Base-by-base conservation (phyloP, 495 filamentous ascomycete genomes). In the Daldinia caldariorum region DNA sequence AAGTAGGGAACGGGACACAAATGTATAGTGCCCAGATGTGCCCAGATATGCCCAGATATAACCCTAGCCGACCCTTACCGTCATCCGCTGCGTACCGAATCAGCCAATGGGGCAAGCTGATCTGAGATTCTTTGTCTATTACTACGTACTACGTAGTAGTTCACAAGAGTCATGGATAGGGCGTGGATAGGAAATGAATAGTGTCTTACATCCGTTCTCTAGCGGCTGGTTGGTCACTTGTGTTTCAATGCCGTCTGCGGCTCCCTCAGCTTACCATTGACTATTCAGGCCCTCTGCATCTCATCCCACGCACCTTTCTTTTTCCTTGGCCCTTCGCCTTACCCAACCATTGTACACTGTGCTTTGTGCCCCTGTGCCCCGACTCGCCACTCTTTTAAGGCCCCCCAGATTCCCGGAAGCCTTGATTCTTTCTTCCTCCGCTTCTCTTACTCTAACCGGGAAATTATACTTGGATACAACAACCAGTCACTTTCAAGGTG, bases 191-290 rank as follows among this genome's bases (percentile, higher is more conserved):
- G 41, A 18, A 45, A 63, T 57, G 51, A 37, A 61, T 60, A 72
- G 59, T 67, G 60, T 72, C 64, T 58, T 68, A 61, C 65, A 51
- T 62, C 31, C 26, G 3, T 38, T 57, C 35, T 41, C 38, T 61
- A 39, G 58, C 59, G 39, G 61, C 45, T 70, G 62, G 63, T 69
- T 65, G 70, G 66, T 50, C 29, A 53, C 41, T 58, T 59, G 20
- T 66, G 29, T 31, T 43, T 59, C 70, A 20, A 63, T 58, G 56
- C 22, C 58, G 2, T 67, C 70, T 73, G 70, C 66, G 66, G 70
- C 70, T 72, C 65, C 65, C 70, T 73, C 70, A 73, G 70, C 70
- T 73, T 73, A 73, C 66, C 61, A 67, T 66, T 51, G 29, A 73
- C 70, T 69, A 73, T 72, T 72, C 70, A 68, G 70, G 70, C 70